These are phyloP conservation scores for Sphaceloma murrayae DNA, from an alignment of 2,329 filamentous ascomycete genomes.

Conservation along the genomic window DNA sequence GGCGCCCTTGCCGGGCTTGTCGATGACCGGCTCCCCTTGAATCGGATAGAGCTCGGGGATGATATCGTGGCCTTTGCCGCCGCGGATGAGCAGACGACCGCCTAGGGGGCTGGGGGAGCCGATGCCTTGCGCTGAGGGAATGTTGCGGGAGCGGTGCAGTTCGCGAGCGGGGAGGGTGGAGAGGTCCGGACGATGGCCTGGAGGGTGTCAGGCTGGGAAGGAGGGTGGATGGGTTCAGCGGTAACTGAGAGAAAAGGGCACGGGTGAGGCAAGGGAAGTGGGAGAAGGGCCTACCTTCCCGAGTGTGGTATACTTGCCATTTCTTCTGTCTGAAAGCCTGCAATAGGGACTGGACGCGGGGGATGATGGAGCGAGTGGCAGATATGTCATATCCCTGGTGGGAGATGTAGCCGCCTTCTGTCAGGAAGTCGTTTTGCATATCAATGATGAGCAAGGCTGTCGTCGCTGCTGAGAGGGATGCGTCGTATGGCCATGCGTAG, in stretches of 20 bases:
- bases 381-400: conserved; percentile 39
- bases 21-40: conserved; percentile 41
- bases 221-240: too few relatives aligned
- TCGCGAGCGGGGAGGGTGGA: conserved; percentile 49
- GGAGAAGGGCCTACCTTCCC: conserved; percentile 3
- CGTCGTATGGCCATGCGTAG: conserved; percentile 17
- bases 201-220: neutral
- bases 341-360: conserved; percentile 34
- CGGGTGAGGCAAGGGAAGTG: too few relatives aligned
- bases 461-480: conserved; percentile 26
- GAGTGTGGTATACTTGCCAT: conserved; percentile 13
- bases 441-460: conserved; percentile 48
- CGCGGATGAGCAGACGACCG: conserved; percentile 45
- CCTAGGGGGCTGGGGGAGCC: conserved; percentile 46
- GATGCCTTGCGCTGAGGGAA: conserved; percentile 43
- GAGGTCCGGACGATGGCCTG: conserved; percentile 45
- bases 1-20: conserved; percentile 46
- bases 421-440: conserved; percentile 47
- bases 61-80: conserved; percentile 49
- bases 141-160: conserved; percentile 43
- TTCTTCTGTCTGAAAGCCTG: conserved; percentile 39
- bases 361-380: conserved; percentile 37
- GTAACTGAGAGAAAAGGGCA: too few relatives aligned
- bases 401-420: conserved; percentile 41
- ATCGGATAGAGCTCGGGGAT: conserved; percentile 45